Conservation (phyloP, 2,329 filamentous ascomycete genomes). For the Sporothrix mexicana region DNA sequence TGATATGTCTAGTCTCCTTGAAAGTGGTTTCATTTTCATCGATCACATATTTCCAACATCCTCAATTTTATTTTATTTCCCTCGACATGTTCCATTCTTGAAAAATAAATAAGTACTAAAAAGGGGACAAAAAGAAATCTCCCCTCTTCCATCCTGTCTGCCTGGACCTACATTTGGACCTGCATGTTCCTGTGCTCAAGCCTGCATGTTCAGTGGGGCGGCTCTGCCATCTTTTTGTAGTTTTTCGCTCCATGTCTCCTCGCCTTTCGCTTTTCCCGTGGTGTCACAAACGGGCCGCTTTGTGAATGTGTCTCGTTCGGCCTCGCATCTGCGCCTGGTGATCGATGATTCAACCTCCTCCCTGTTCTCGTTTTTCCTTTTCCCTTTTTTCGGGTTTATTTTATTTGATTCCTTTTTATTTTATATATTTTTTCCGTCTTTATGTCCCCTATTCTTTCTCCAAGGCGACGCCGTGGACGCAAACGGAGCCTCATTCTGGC, state of each 20-base stretch:
- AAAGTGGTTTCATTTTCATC: too few species aligned
- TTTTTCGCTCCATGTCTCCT: neutral
- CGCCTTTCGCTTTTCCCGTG: neutral
- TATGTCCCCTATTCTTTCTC: neutral
- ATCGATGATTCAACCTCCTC: neutral
- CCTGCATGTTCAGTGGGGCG: constrained; percentile 21
- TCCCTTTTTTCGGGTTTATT: too few species aligned
- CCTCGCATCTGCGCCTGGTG: constrained; percentile 10
- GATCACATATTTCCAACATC: neutral
- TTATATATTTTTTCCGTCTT: too few species aligned
- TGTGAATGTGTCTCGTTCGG: constrained; percentile 1
- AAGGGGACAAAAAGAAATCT: too few species aligned
- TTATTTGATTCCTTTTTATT: too few species aligned
- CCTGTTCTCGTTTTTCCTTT: neutral
- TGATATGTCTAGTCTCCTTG: too few species aligned
- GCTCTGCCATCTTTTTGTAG: neutral
- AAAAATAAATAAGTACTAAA: too few species aligned
- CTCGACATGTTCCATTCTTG: neutral
- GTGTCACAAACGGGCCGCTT: constrained; percentile 34
- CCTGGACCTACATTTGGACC: constrained; percentile 14
- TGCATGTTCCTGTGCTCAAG: constrained; percentile 21
- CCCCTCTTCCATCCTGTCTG: neutral
- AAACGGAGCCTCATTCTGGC: constrained; percentile 5
- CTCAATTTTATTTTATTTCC: neutral
- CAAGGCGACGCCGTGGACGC: constrained; percentile 10